These are phyloP conservation scores for Handroanthus guayacan DNA, from an alignment of 257 asterid species.

Conservation along the genomic window DNA sequence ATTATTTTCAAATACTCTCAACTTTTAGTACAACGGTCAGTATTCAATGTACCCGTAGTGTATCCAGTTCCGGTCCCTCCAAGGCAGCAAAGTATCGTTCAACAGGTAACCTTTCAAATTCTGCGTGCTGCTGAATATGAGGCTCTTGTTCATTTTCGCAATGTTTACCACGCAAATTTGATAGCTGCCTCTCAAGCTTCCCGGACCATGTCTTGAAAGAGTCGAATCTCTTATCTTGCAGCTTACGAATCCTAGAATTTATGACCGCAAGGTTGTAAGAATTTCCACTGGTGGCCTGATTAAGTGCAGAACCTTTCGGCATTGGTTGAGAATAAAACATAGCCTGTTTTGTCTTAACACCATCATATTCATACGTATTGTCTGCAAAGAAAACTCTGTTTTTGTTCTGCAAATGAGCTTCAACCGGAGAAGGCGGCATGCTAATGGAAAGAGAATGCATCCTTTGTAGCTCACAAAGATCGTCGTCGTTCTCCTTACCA, in stretches of 20 bases:
- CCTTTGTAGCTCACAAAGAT: conserved; percentile 25
- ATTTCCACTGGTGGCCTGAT: conserved; percentile 38
- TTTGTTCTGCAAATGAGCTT: conserved; percentile 35
- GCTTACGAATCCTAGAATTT: conserved; percentile 47
- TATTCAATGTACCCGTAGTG: conserved; percentile 57
- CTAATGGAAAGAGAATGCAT: conserved; percentile 62
- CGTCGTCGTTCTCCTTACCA: not conserved
- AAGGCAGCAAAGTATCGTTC: conserved; percentile 85
- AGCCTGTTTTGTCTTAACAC: conserved; percentile 6
- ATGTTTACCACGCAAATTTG: conserved; percentile 55
- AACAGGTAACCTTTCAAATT: conserved; percentile 50
- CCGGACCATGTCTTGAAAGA: conserved; percentile 91
- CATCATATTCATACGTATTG: not conserved
- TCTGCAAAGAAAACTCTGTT: conserved; percentile 50
- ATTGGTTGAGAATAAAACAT: conserved; percentile 72
- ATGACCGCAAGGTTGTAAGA: conserved; percentile 38
- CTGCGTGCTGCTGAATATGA: conserved; percentile 40
- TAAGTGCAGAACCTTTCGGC: conserved; percentile 45
- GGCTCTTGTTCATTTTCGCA: conserved; percentile 42
- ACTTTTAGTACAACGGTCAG: too few relatives aligned
- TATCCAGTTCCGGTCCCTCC: conserved; percentile 88
- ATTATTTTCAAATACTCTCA: too few relatives aligned
- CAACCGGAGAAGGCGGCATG: conserved; percentile 73
- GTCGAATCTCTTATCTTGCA: conserved; percentile 64
- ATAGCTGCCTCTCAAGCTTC: conserved; percentile 68